Evolutionary conservation across 257 asterid species (phyloP).

Genomic region (Solanum rostratum): DNA sequence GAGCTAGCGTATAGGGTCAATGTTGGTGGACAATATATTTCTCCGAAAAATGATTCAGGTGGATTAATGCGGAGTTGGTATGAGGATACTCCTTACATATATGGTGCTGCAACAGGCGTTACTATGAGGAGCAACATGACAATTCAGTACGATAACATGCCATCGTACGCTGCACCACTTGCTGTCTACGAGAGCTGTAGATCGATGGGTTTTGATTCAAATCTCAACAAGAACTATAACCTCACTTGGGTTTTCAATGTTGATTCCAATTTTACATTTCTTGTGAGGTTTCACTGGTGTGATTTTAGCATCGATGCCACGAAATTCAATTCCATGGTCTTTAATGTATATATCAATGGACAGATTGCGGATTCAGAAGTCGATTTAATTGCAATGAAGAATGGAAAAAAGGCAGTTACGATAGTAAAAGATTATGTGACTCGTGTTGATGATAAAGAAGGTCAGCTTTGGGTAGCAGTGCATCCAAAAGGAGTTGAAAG

Average conservation of each 20-base stretch:
- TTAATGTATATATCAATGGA: constrained; percentile 47
- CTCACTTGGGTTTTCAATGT: constrained; percentile 71
- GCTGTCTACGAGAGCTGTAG: constrained; percentile 45
- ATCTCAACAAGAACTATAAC: constrained; percentile 35
- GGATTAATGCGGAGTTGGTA: constrained; percentile 86
- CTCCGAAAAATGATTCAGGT: constrained; percentile 49
- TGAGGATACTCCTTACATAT: constrained; percentile 53
- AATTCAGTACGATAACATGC: constrained; percentile 24
- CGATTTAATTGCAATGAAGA: constrained; percentile 25
- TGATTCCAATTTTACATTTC: constrained; percentile 60
- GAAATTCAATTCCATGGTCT: constrained; percentile 46
- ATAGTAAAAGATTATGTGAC: constrained; percentile 39
- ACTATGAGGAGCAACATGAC: constrained; percentile 19
- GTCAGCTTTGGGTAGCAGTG: constrained; percentile 46
- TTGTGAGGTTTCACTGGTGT: constrained; percentile 86
- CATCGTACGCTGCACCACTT: constrained; percentile 48
- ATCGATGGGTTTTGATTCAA: constrained; percentile 45
- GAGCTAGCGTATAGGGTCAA: constrained; percentile 58
- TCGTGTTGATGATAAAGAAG: constrained; percentile 18
- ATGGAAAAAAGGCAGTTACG: constrained; percentile 22
- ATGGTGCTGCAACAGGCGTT: constrained; percentile 41
- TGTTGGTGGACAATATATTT: constrained; percentile 61
- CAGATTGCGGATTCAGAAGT: constrained; percentile 35
- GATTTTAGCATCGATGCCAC: constrained; percentile 40
- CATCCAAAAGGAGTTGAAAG: constrained; percentile 10